phyloP scores from a whole-genome alignment of 2,329 filamentous ascomycete genomes.

The Diaporthe citrichinensis region DNA sequence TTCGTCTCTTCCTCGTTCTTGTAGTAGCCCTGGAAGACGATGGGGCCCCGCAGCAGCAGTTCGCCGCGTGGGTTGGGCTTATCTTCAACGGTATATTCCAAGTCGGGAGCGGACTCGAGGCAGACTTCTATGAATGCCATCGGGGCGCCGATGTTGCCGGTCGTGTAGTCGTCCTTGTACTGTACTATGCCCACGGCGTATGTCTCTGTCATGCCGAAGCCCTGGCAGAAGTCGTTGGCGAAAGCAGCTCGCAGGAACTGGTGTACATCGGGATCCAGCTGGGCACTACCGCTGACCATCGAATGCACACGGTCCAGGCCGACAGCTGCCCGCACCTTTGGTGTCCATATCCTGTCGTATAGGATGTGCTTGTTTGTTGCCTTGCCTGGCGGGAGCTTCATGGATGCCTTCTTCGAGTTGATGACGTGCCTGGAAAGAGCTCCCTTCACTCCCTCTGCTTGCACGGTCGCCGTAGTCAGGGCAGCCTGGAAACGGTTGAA shows the following conservation, averaged over 20 bases:
- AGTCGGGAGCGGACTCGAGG: constrained; percentile 89
- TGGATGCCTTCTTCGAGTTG: constrained; percentile 81
- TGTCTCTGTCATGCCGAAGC: constrained; percentile 94
- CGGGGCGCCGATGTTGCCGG: constrained; percentile 86
- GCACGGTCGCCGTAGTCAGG: constrained; percentile 83
- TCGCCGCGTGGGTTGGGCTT: constrained; percentile 93
- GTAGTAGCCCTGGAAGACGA: constrained; percentile 88
- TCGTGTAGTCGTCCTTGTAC: constrained; percentile 76
- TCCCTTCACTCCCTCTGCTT: constrained; percentile 85
- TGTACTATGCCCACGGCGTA: constrained; percentile 85
- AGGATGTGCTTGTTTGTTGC: constrained; percentile 85
- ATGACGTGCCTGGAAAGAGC: constrained; percentile 85
- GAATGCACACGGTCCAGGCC: constrained; percentile 80
- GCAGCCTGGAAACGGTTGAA: constrained; percentile 92
- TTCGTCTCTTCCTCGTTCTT: constrained; percentile 90
- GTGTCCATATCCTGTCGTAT: constrained; percentile 91
- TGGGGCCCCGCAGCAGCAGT: constrained; percentile 84
- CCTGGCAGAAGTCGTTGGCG: constrained; percentile 84
- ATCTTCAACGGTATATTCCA: constrained; percentile 92
- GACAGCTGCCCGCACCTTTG: constrained; percentile 86
- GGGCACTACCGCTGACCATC: constrained; percentile 91
- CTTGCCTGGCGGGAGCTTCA: constrained; percentile 79
- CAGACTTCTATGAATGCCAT: constrained; percentile 80
- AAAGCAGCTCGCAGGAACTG: constrained; percentile 90
- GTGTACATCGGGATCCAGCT: constrained; percentile 89